Percentiles rank a stretch among this genome's conserved stretches.
Conservation (phyloP, 441 rosid genomes). For the Kokia cookei region DNA sequence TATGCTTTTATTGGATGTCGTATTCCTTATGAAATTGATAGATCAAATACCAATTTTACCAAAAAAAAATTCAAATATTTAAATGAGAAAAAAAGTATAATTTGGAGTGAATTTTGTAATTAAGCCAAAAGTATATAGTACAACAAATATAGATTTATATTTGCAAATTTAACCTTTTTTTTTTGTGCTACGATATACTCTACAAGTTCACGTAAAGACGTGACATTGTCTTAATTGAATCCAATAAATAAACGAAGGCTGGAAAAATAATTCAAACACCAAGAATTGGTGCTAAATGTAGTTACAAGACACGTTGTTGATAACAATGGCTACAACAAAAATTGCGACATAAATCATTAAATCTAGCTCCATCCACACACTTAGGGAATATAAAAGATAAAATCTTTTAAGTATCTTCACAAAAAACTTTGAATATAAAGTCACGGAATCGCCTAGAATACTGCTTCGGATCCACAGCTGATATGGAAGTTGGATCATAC, state of each 20-base stretch:
- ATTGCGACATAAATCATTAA: neutral
- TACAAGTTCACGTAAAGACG: neutral
- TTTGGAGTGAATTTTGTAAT: too few relatives aligned
- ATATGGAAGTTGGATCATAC: conserved; percentile 58
- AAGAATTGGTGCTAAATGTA: neutral
- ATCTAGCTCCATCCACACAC: neutral
- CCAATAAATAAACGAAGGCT: neutral
- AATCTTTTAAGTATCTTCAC: conserved; percentile 25
- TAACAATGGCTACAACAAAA: neutral
- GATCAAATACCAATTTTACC: too few relatives aligned
- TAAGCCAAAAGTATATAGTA: too few relatives aligned
- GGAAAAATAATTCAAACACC: neutral
- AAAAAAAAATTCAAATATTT: too few relatives aligned
- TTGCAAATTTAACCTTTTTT: too few relatives aligned
- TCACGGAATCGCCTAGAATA: conserved; percentile 64
- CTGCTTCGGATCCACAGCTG: conserved; percentile 66
- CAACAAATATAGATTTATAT: too few relatives aligned
- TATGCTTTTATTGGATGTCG: too few relatives aligned
- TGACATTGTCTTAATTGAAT: neutral
- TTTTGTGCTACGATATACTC: neutral
- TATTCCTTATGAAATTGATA: too few relatives aligned
- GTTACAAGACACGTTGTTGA: neutral
- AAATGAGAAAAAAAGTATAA: too few relatives aligned
- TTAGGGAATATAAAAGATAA: neutral
- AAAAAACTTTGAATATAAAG: conserved; percentile 50